These are phyloP conservation scores for Meyerozyma smithsonii DNA, from an alignment of 1,139 yeast genomes.

Conservation along the genomic window DNA sequence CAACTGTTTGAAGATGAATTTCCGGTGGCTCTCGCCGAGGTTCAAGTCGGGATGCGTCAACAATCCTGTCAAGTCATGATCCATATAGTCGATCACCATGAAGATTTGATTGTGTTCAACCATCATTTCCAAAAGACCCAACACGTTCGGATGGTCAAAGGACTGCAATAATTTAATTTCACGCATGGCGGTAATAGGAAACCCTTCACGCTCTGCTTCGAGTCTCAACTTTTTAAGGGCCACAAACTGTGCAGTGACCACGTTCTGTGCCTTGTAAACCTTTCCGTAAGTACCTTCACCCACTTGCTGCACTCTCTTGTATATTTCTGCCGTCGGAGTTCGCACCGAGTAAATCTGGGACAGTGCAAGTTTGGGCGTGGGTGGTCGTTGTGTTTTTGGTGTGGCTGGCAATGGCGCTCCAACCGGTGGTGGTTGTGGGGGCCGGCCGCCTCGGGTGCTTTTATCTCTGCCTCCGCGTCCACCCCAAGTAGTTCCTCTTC, in stretches of 20 bases:
- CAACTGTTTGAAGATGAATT: slow-evolving; percentile 71
- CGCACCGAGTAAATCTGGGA: slow-evolving; percentile 35
- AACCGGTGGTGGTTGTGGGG: slow-evolving; percentile 5
- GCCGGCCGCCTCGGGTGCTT: slow-evolving; percentile 1
- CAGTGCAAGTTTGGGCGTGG: slow-evolving; percentile 10
- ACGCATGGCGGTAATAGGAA: slow-evolving; percentile 92
- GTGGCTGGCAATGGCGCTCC: slow-evolving; percentile 6
- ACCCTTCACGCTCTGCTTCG: slow-evolving; percentile 88
- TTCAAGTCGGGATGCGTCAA: slow-evolving; percentile 69
- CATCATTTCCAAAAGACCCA: slow-evolving; percentile 85
- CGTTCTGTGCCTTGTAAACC: slow-evolving; percentile 56
- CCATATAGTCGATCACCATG: slow-evolving; percentile 92
- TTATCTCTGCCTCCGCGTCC: slow-evolving; percentile 5
- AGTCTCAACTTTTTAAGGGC: slow-evolving; percentile 82
- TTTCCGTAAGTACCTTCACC: slow-evolving; percentile 52
- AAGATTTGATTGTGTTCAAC: slow-evolving; percentile 73
- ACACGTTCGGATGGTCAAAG: slow-evolving; percentile 78
- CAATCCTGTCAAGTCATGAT: slow-evolving; percentile 88
- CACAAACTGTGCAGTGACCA: slow-evolving; percentile 63
- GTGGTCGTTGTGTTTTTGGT: slow-evolving; percentile 2
- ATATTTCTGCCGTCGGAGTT: slow-evolving; percentile 24
- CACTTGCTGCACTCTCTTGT: slow-evolving; percentile 40
- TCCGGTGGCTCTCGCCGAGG: slow-evolving; percentile 64
- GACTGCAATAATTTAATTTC: slow-evolving; percentile 86
- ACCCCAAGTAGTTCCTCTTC: slow-evolving; percentile 4